These are phyloP conservation scores for Taphrina deformans DNA, from an alignment of 1,139 yeast species.

Conservation along the genomic window DNA sequence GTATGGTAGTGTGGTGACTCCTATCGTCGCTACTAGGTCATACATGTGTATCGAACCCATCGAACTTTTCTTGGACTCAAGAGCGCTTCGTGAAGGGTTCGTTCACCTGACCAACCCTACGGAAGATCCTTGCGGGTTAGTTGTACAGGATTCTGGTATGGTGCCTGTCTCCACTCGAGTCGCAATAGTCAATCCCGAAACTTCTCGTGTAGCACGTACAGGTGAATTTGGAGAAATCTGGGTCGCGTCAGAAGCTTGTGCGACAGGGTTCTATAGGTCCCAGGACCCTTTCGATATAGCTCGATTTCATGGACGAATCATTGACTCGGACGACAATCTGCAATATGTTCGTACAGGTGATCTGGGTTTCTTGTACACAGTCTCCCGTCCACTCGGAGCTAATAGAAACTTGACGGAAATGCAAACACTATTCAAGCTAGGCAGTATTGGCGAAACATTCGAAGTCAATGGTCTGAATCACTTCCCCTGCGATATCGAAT, in stretches of 20 bases:
- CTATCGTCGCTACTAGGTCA: constrained; percentile 80
- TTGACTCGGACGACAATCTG: constrained; percentile 62
- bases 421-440: constrained; percentile 82
- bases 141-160: constrained; percentile 91
- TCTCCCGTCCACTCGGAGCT: constrained; percentile 51
- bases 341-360: constrained; percentile 88
- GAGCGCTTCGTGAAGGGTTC: constrained; percentile 84
- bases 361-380: constrained; percentile 82
- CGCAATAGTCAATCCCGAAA: constrained; percentile 94
- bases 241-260: constrained; percentile 88
- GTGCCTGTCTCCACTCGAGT: constrained; percentile 93
- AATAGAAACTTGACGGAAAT: constrained; percentile 55
- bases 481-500: constrained; percentile 82
- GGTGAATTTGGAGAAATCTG: constrained; percentile 99
- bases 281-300: constrained; percentile 49
- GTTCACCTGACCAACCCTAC: constrained; percentile 73
- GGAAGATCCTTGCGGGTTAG: constrained; percentile 55
- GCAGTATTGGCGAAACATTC: constrained; percentile 82
- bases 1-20: constrained; percentile 77
- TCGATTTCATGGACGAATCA: constrained; percentile 60
- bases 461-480: constrained; percentile 90
- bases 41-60: constrained; percentile 88
- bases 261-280: constrained; percentile 61
- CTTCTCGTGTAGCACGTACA: constrained; percentile 68
- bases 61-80: constrained; percentile 81